Percentiles rank a stretch among this genome's conserved stretches.
Evolutionary conservation across 257 asterid genomes (phyloP).

Genomic region (Solanum bulbocastanum): DNA sequence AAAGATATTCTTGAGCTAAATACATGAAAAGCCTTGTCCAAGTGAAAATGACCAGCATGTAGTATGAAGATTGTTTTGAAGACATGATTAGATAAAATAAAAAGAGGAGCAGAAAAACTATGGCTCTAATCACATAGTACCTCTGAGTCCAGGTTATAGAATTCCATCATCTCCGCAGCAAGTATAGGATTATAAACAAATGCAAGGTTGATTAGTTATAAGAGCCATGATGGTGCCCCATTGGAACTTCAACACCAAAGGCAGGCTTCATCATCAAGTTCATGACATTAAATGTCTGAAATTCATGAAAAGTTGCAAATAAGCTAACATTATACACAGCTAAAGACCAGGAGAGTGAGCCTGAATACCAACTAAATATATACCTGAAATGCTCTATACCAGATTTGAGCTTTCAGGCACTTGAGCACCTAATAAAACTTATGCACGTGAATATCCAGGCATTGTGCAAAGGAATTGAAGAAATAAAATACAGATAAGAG

Average conservation of each 20-base stretch:
- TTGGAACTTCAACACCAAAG: constrained; percentile 2
- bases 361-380: background rate
- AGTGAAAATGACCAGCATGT: background rate
- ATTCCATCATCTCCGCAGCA: background rate
- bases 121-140: background rate
- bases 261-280: constrained; percentile 1
- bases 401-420: constrained; percentile 7
- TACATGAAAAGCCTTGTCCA: background rate
- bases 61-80: background rate
- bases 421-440: constrained; percentile 9
- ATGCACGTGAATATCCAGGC: constrained; percentile 1
- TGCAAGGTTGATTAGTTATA: background rate
- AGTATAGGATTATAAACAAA: background rate
- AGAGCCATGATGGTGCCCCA: constrained; percentile 2
- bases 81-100: background rate
- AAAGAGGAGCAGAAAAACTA: background rate
- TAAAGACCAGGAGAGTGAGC: background rate
- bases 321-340: background rate
- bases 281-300: background rate
- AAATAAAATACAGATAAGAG: background rate
- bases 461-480: background rate
- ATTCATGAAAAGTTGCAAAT: background rate
- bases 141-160: background rate
- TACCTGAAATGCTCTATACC: constrained; percentile 5
- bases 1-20: background rate